These are phyloP conservation scores for Venturia pyrina DNA, from an alignment of 2,329 filamentous ascomycete species.

Conservation along the genomic window DNA sequence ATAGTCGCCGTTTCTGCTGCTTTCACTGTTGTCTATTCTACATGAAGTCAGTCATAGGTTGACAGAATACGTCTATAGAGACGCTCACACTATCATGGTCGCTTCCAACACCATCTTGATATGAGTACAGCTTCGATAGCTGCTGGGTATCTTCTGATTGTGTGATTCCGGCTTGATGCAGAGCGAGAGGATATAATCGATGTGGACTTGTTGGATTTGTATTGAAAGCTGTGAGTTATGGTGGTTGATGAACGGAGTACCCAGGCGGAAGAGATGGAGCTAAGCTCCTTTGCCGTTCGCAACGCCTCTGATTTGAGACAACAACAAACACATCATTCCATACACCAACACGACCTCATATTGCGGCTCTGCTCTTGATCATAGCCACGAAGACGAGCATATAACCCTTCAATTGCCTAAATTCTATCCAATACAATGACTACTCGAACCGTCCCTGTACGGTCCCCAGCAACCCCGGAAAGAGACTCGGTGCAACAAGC, in stretches of 20 bases:
- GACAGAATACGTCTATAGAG: slow-evolving; percentile 16
- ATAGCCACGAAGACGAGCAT: background rate
- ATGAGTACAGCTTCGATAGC: slow-evolving; percentile 18
- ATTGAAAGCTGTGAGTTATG: background rate
- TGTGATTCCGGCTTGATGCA: background rate
- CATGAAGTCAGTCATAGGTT: slow-evolving; percentile 18
- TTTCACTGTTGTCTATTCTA: slow-evolving; percentile 96
- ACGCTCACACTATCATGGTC: slow-evolving; percentile 77
- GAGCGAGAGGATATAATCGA: background rate
- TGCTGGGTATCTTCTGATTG: slow-evolving; percentile 9
- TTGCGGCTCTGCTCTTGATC: background rate
- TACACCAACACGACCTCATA: background rate
- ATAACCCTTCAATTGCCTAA: background rate
- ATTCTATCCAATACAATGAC: background rate
- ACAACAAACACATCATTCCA: slow-evolving; percentile 4
- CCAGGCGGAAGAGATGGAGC: background rate
- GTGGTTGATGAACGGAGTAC: background rate
- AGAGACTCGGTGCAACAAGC: slow-evolving; percentile 8
- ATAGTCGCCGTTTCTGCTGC: slow-evolving; percentile 91
- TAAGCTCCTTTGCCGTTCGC: background rate
- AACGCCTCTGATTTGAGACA: background rate
- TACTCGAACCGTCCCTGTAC: background rate
- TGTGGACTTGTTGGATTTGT: background rate
- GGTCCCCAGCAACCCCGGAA: slow-evolving; percentile 7
- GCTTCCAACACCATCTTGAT: slow-evolving; percentile 94